These are phyloP conservation scores for Allodekkera sacchari DNA, from an alignment of 805 yeast genomes.

Conservation along the genomic window DNA sequence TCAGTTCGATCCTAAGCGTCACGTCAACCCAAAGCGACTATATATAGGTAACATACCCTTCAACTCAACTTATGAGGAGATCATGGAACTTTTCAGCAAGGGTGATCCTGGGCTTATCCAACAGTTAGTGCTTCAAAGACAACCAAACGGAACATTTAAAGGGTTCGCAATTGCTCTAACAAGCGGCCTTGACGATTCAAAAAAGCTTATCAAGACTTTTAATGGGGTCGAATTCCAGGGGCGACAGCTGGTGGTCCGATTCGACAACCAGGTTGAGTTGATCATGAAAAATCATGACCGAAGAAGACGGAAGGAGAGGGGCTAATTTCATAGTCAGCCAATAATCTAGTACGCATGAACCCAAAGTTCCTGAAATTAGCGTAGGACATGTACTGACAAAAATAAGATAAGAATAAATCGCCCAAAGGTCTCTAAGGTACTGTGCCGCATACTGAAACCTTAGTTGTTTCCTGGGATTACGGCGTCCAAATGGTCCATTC, in stretches of 20 bases:
- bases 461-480: no score
- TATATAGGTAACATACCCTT: slow-evolving; percentile 54
- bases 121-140: slow-evolving; percentile 3
- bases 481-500: no score
- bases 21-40: slow-evolving; percentile 35
- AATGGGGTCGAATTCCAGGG: slow-evolving; percentile 52
- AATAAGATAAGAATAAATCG: no score
- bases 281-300: slow-evolving; percentile 17
- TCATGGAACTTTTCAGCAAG: slow-evolving; percentile 1
- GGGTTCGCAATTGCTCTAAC: slow-evolving; percentile 64
- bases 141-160: slow-evolving; percentile 33
- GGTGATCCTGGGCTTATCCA: no score
- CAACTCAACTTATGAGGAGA: slow-evolving; percentile 14
- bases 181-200: slow-evolving; percentile 36
- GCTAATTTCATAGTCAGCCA: no score
- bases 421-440: no score
- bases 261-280: slow-evolving; percentile 43
- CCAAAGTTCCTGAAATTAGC: no score
- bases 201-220: slow-evolving; percentile 38
- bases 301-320: no score
- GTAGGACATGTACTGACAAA: no score
- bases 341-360: no score
- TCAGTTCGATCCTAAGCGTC: slow-evolving; percentile 18
- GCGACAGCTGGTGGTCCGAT: slow-evolving; percentile 50
- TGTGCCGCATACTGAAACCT: no score